Base-by-base conservation (phyloP, 164 flowering plant genomes). In the Sedum album region DNA sequence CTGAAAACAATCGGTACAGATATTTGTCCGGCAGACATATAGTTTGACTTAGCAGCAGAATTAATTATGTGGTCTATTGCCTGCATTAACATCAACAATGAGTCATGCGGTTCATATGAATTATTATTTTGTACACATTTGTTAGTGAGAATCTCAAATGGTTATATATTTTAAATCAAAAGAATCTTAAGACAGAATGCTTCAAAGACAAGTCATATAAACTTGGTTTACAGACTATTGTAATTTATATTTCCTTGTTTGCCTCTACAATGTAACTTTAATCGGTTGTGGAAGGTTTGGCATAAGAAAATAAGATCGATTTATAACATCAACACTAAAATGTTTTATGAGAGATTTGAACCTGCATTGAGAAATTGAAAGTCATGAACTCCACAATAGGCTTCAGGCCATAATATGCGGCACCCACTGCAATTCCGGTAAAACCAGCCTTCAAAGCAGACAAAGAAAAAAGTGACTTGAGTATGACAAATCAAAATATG, bases 301-400 rank as follows among this genome's bases (percentile, higher is more conserved):
- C 3, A 35, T 35, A 35, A 35, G 38, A 35, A 35, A 35, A 35
- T 35, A 44, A 9, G 18, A 44, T 11, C 4, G 18, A 44, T 17
- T 4, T 44, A 44, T 5, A 44, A 41, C 15, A 41, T 8, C 46
- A 41, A 8, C 15, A 41, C 15, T 15, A 28, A 25, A 28, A 25
- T 25, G 61, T n/a, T 4, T 15, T 33, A 36, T 65, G 20, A 65
- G 38, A 38, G 17, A 26, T 68, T 35, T 35, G 3, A 42, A 95
- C 99, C 97, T 95, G 99, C 97, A 95, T 88, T 21, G 97, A 86
- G 80, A 95, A 95, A 76, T 92, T 95, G 72, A 95, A 92, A 57
- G 99, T 95, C 99, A 95, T 95, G 76, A 92, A 95, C 79, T 44
- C 48, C 48, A 44, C 48, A 44, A 44, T 17, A 3, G 48, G 99